These are phyloP conservation scores for Zygosaccharomyces bisporus DNA, from an alignment of 805 yeast genomes.

Conservation along the genomic window DNA sequence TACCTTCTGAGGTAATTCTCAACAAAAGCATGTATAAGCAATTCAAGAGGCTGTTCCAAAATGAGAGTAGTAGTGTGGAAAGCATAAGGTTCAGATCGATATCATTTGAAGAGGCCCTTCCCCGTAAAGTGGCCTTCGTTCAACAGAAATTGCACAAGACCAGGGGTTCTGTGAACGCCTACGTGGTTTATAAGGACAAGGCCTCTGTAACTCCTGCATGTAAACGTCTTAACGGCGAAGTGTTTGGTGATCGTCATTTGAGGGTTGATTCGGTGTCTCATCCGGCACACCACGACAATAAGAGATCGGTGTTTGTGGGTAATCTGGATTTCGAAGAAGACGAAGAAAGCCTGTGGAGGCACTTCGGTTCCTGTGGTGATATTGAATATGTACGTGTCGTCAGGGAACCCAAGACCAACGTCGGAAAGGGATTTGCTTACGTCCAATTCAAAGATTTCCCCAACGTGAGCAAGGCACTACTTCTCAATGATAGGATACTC, in stretches of 20 bases:
- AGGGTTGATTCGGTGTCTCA: conserved; percentile 92
- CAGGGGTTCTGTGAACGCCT: conserved; percentile 82
- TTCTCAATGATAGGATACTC: conserved; percentile 67
- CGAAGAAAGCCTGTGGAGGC: conserved; percentile 85
- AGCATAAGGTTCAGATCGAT: conserved; percentile 90
- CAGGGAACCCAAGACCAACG: conserved; percentile 87
- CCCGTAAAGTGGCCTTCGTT: conserved; percentile 88
- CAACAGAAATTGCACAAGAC: conserved; percentile 70
- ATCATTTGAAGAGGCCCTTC: conserved; percentile 80
- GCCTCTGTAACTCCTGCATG: conserved; percentile 37
- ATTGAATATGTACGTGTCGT: conserved; percentile 87
- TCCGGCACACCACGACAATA: conserved; percentile 81
- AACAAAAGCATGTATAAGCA: conserved; percentile 56
- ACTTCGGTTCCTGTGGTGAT: conserved; percentile 62
- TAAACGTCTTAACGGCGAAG: conserved; percentile 57
- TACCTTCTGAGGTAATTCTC: conserved; percentile 60
- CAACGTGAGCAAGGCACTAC: conserved; percentile 75
- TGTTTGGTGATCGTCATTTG: conserved; percentile 69
- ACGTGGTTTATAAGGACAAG: conserved; percentile 68
- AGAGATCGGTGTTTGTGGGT: conserved; percentile 85
- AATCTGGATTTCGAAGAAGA: conserved; percentile 88
- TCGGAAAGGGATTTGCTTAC: conserved; percentile 97
- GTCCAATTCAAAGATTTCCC: conserved; percentile 78
- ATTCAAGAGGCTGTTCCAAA: conserved; percentile 61
- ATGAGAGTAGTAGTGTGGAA: conserved; percentile 42